These are phyloP conservation scores for Alternaria burnsii DNA, from an alignment of 2,329 filamentous ascomycete genomes.

Conservation along the genomic window DNA sequence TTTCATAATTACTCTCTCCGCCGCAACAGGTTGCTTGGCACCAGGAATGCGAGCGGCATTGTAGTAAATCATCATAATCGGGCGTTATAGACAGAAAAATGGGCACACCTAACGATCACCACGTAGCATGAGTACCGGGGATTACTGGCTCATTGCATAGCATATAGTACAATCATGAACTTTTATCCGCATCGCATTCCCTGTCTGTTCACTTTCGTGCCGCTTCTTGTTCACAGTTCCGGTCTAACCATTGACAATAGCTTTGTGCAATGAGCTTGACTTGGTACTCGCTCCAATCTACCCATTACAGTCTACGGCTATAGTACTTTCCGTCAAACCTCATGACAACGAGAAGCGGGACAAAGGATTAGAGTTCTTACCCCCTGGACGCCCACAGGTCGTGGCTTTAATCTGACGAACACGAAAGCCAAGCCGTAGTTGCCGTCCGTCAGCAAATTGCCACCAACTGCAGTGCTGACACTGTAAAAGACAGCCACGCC, in stretches of 20 bases:
- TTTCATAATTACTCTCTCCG: constrained; percentile 5
- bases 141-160: constrained; percentile 10
- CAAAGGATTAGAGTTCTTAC: constrained; percentile 4
- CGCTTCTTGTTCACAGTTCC: not conserved
- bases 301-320: not conserved
- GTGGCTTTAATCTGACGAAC: constrained; percentile 1
- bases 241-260: not conserved
- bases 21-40: constrained; percentile 16
- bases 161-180: constrained; percentile 13
- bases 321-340: not conserved
- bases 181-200: not conserved
- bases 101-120: constrained; percentile 15
- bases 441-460: constrained; percentile 2
- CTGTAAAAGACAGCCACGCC: not conserved
- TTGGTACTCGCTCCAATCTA: not conserved
- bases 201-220: not conserved
- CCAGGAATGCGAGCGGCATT: constrained; percentile 13
- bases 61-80: constrained; percentile 17
- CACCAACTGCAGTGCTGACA: not conserved
- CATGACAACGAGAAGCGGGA: not conserved
- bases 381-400: not conserved
- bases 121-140: constrained; percentile 8
- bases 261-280: not conserved
- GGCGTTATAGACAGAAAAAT: constrained; percentile 20
- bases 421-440: not conserved